Evolutionary conservation across 306 rosid species (phyloP), one percentile per base, ranked within the genome.

Genomic region (Chamaecrista fasciculata): DNA sequence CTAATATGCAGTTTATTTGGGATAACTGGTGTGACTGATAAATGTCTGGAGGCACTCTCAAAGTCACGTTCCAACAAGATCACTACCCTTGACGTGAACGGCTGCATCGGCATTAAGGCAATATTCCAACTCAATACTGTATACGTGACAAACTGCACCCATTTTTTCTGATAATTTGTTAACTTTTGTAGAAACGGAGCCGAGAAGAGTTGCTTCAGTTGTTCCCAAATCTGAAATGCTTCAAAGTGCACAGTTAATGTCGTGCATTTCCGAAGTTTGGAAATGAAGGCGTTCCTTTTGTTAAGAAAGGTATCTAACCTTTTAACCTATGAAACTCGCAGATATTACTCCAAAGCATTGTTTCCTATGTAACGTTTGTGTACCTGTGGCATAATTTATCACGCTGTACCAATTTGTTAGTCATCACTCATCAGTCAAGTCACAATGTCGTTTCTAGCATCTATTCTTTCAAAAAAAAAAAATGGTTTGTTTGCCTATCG

Each of bases 71-170:
- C 91, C 21, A 25, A 78, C 67, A 85, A 79, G 62, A 74, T 89
- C 62, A 81, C 88, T 0, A 91, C 96, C 62, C 97, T 91, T 34
- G 97, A 91, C 69, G 96, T 86, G 82, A 89, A 91, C 59, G 96
- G 97, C 34, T 88, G 97, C 76, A 71, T 83, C 56, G 97, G 94
- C 81, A 89, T 91, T 42, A 89, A 91, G 97, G 97, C 66, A 83
- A 82, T 33, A 48, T 12, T 65, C 46, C 60, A 6, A 47, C 60
- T 47, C 51, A 74, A 58, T 42, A 44, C 28, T 48, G 18, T 51
- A 16, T 40, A 16, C 56, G 16, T 49, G 18, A 55, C 21, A 59
- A 50, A 51, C 47, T 47, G 20, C 28, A 63, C 43, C 43, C 50
- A 14, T 37, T 39, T 43, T 46, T 44, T 23, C 33, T 74, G 51